Base-by-base conservation (phyloP, 768 basidiomycete species). In the Exidia glandulosa region DNA sequence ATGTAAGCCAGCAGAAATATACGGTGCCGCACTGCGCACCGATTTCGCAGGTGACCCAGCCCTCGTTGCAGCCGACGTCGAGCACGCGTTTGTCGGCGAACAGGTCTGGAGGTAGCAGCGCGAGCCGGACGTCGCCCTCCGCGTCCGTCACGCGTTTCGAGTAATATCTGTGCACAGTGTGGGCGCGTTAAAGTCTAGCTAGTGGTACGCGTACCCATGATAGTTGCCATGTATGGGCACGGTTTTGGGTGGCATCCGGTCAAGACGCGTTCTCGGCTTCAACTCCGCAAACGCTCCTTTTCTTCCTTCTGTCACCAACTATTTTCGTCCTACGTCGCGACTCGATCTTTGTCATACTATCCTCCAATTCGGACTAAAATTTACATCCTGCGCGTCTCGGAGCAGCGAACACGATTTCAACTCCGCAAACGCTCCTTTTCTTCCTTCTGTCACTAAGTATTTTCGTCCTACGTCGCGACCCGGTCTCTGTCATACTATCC, bases 1-100 rank as follows among this genome's bases (percentile, higher is more conserved):
- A 63, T 52, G 63, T 41, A 25, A 59, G 16, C 32, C 27, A 34
- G 29, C 55, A 13, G 34, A 10, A 59, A 41, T n/a, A 29, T 10
- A 27, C 3, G 32, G 14, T 29, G 47, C 19, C 3, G n/a, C 9
- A 57, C 19, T 2, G 32, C 75, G 55, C 63, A 86, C 91, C 91
- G n/a, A 94, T 83, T 69, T 94, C 89, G 67, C 87, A 87, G 1
- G 88, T 86, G 34, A 94, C 84, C 78, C 80, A 82, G 7, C 92
- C 92, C 66, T 90, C 85, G 69, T 94, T 95, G 68, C 89, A 90
- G 1, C 92, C 92, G 0, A 94, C 73, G 70, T 95, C 92, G 12
- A 95, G 77, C 2, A 94, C 85, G 54, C 76, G 73, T 60, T 81
- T 80, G 14, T 71, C 78, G 2, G 61, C 30, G 64, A 93, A 84